Percentiles rank a stretch among this genome's conserved stretches.
phyloP scores from a whole-genome alignment of 805 yeast species.

The Saccharomycopsis sp. region DNA sequence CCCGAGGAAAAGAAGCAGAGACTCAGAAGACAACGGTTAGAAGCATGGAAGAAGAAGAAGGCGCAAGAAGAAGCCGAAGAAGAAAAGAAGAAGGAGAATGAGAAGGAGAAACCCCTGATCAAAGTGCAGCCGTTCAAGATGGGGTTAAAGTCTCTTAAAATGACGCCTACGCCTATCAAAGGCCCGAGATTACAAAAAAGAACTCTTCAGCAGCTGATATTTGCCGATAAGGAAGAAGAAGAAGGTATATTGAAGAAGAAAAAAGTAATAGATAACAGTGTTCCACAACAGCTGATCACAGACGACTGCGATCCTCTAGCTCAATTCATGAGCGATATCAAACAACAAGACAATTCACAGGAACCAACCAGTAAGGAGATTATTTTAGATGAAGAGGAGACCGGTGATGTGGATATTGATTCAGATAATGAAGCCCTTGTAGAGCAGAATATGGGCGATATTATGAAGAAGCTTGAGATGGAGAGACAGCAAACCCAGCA shows the following conservation, averaged over 20 bases:
- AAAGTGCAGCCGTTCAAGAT: background rate
- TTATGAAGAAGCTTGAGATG: conserved; percentile 10
- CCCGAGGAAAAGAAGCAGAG: conserved; percentile 18
- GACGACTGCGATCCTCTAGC: conserved; percentile 13
- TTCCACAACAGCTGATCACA: too few species aligned
- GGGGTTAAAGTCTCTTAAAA: background rate
- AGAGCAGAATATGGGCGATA: conserved; percentile 8
- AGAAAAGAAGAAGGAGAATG: conserved; percentile 9
- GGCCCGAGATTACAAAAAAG: background rate
- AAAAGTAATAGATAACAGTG: too few species aligned
- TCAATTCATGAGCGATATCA: conserved; percentile 1
- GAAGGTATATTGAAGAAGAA: too few species aligned
- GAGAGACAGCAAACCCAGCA: conserved; percentile 4
- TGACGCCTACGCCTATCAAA: background rate
- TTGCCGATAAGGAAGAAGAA: too few species aligned
- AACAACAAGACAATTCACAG: background rate
- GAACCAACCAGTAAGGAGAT: background rate
- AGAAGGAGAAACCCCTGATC: background rate
- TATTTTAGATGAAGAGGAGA: conserved; percentile 12
- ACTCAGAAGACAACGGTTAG: conserved; percentile 31
- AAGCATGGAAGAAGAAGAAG: conserved; percentile 47
- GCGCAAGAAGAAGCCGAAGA: conserved; percentile 25
- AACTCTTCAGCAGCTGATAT: background rate
- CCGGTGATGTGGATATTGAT: conserved; percentile 14
- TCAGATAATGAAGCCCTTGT: conserved; percentile 4